These are phyloP conservation scores for Fusarium virguliforme DNA, from an alignment of 2,329 filamentous ascomycete species.

Conservation along the genomic window DNA sequence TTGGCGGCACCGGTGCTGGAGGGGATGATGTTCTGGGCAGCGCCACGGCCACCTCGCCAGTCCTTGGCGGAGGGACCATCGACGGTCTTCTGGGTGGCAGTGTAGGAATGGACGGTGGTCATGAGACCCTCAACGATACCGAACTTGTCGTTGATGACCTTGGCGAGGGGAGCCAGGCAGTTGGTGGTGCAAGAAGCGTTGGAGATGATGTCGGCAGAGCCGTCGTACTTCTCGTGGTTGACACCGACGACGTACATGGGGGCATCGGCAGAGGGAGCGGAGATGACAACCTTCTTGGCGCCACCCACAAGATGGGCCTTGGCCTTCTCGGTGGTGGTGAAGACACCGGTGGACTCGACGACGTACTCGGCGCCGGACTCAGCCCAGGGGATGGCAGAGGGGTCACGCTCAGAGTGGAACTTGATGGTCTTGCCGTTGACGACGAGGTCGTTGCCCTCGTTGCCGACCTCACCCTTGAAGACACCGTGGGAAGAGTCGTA, in stretches of 20 bases:
- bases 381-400: conserved; percentile 89
- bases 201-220: conserved; percentile 93
- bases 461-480: conserved; percentile 93
- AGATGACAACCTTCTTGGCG: conserved; percentile 98
- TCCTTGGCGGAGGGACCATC: conserved; percentile 98
- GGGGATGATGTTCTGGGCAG: conserved; percentile 99
- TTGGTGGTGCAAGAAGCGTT: conserved; percentile 99
- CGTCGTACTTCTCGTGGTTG: conserved; percentile 95
- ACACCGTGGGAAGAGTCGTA: conserved; percentile 97
- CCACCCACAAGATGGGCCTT: conserved; percentile 94
- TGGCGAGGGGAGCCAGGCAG: conserved; percentile 99
- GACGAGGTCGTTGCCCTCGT: conserved; percentile 79
- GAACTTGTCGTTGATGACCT: conserved; percentile 99
- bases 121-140: conserved; percentile 98
- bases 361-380: conserved; percentile 93
- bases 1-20: conserved; percentile 99
- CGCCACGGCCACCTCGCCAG: conserved; percentile 98
- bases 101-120: conserved; percentile 99
- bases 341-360: conserved; percentile 98
- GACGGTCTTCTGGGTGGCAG: conserved; percentile 99
- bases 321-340: conserved; percentile 99
- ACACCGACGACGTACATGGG: conserved; percentile 99
- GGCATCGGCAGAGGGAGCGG: conserved; percentile 92
- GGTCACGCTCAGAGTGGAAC: conserved; percentile 96
- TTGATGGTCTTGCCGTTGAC: conserved; percentile 96